phyloP scores from a whole-genome alignment of 2,329 filamentous ascomycete genomes.

The Plectosphaerella cucumerina region DNA sequence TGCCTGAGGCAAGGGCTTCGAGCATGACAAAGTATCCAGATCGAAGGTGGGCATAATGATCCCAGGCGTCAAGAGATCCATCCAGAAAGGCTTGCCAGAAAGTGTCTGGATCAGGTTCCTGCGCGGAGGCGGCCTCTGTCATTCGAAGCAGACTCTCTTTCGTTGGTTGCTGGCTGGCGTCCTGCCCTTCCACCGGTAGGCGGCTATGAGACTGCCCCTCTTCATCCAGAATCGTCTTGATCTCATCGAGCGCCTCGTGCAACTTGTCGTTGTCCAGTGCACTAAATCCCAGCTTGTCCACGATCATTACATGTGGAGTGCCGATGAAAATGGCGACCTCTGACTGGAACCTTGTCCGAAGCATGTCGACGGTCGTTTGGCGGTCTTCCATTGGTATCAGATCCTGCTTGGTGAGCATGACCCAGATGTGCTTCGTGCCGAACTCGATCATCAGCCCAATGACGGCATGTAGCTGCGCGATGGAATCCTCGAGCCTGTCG shows the following conservation, averaged over 20 bases:
- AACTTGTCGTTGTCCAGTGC: constrained; percentile 2
- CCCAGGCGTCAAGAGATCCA: constrained; percentile 23
- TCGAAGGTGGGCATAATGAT: constrained; percentile 27
- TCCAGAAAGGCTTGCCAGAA: constrained; percentile 23
- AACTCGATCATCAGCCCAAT: constrained; percentile 14
- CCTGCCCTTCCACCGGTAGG: background rate
- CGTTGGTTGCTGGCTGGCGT: background rate
- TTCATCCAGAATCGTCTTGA: constrained; percentile 1
- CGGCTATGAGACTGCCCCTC: background rate
- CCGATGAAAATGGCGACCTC: constrained; percentile 4
- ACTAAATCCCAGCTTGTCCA: constrained; percentile 19
- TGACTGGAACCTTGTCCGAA: constrained; percentile 6
- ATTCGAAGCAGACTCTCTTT: background rate
- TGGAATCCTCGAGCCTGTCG: constrained; percentile 17
- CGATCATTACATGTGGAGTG: constrained; percentile 12
- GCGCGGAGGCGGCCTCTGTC: background rate
- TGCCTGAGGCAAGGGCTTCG: constrained; percentile 17
- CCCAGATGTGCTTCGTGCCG: constrained; percentile 18
- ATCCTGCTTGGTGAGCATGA: constrained; percentile 28
- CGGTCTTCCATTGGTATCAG: constrained; percentile 13
- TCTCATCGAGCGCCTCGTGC: constrained; percentile 6
- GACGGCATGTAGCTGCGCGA: constrained; percentile 4
- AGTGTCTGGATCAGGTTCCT: background rate
- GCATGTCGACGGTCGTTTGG: constrained; percentile 10
- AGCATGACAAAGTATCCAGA: constrained; percentile 25